phyloP scores from a whole-genome alignment of 352 stramenopile genomes.

The Elongisporangium undulatum region DNA sequence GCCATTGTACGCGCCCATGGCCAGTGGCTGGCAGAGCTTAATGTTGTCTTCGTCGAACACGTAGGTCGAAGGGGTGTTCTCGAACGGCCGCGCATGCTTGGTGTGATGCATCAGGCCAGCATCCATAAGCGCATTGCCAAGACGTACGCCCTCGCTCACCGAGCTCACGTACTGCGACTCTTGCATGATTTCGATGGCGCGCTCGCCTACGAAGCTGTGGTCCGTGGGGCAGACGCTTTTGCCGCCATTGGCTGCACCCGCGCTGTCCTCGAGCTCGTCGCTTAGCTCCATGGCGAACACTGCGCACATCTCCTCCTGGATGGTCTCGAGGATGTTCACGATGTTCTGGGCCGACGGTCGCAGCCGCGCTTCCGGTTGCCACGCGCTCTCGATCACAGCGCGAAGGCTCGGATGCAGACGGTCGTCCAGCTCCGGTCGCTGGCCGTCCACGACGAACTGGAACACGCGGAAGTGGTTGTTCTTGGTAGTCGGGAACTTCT shows the following conservation, averaged over 20 bases:
- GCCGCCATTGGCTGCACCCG: constrained; percentile 12
- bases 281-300: constrained; percentile 35
- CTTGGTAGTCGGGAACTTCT: constrained; percentile 38
- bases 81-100: constrained; percentile 43
- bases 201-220: constrained; percentile 32
- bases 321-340: constrained; percentile 34
- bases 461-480: constrained; percentile 67
- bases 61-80: constrained; percentile 29
- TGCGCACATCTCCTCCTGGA: constrained; percentile 41
- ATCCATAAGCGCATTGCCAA: constrained; percentile 68
- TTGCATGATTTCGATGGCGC: constrained; percentile 34
- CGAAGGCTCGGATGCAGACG: constrained; percentile 29
- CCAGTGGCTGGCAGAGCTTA: constrained; percentile 36
- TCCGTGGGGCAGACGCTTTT: constrained; percentile 7
- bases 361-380: constrained; percentile 29
- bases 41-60: constrained; percentile 53
- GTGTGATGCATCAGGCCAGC: constrained; percentile 46
- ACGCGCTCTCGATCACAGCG: constrained; percentile 36
- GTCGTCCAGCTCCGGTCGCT: constrained; percentile 35
- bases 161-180: constrained; percentile 35
- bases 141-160: constrained; percentile 35
- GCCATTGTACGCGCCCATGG: constrained; percentile 20
- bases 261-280: constrained; percentile 32
- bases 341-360: constrained; percentile 41
- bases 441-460: constrained; percentile 36